A percentile compares a stretch with the other conserved stretches of the same genome.
Evolutionary conservation across 345 rosid species (phyloP).

Genomic region (Limnanthes douglasii): DNA sequence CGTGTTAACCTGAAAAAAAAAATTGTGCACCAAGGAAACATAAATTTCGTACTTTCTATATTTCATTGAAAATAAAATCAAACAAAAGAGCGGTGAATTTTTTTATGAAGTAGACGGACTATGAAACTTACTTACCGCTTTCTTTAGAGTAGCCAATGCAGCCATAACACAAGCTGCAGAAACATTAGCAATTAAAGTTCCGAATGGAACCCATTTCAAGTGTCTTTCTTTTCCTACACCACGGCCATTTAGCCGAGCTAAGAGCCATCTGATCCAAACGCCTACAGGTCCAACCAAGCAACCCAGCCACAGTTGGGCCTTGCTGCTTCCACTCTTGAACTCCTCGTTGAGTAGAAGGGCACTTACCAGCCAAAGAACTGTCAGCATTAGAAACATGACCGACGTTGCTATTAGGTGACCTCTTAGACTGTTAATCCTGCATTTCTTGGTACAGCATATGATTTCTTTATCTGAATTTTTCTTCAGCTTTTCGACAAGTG

Average conservation of each 20-base stretch:
- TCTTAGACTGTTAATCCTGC: constrained; percentile 26
- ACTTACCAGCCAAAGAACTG: constrained; percentile 32
- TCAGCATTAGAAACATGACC: constrained; percentile 27
- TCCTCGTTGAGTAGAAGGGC: constrained; percentile 27
- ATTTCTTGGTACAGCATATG: constrained; percentile 3
- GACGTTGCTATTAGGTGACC: constrained; percentile 26
- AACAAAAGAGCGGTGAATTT: neutral
- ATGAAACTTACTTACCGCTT: constrained; percentile 29
- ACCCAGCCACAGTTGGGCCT: constrained; percentile 64
- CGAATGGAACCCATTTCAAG: constrained; percentile 84
- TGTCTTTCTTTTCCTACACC: constrained; percentile 50
- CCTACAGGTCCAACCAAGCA: constrained; percentile 67
- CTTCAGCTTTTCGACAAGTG: constrained; percentile 17
- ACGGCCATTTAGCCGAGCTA: constrained; percentile 68
- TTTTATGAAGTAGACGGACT: neutral
- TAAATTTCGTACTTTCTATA: neutral
- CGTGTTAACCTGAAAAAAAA: constrained; percentile 32
- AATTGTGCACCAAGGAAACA: constrained; percentile 2
- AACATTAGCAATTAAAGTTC: constrained; percentile 73
- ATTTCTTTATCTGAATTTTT: constrained; percentile 8
- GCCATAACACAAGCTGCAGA: constrained; percentile 75
- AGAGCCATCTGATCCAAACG: constrained; percentile 95
- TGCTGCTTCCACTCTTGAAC: constrained; percentile 29
- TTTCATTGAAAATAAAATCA: constrained; percentile 2
- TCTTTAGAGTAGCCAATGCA: constrained; percentile 41